Conservation (phyloP, 2,329 filamentous ascomycete species). For the Botrytis fragariae region DNA sequence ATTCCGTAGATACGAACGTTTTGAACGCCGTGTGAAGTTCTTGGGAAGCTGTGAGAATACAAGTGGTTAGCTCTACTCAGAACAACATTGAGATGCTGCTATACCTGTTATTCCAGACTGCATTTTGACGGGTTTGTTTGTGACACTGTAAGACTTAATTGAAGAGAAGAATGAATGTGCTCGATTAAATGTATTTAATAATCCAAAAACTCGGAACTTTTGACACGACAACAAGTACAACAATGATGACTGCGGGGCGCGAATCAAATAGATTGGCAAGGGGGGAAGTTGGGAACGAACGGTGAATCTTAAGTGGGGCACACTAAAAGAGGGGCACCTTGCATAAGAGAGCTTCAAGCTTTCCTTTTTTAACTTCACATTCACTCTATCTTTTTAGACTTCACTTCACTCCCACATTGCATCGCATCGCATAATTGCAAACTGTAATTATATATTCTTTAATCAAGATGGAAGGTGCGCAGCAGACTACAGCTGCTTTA, state of each 20-base stretch:
- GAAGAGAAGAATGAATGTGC: neutral
- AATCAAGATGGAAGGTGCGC: slow-evolving; percentile 32
- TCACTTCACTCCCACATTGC: slow-evolving; percentile 7
- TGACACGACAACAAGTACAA: slow-evolving; percentile 21
- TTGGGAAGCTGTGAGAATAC: slow-evolving; percentile 58
- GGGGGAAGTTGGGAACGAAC: neutral
- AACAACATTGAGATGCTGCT: neutral
- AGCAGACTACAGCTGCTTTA: slow-evolving; percentile 33
- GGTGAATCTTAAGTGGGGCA: neutral
- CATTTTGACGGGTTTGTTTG: slow-evolving; percentile 49
- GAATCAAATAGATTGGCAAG: slow-evolving; percentile 5
- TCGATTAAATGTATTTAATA: neutral
- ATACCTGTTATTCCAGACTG: slow-evolving; percentile 76
- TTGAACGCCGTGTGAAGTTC: slow-evolving; percentile 76
- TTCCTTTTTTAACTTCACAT: slow-evolving; percentile 7
- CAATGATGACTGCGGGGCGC: slow-evolving; percentile 16
- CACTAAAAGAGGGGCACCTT: slow-evolving; percentile 14
- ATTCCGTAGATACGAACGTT: slow-evolving; percentile 58
- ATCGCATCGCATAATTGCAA: neutral
- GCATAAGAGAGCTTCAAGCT: slow-evolving; percentile 7
- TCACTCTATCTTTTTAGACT: slow-evolving; percentile 2
- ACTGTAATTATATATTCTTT: slow-evolving; percentile 18
- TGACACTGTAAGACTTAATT: neutral
- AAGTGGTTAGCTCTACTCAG: slow-evolving; percentile 14
- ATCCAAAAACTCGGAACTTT: neutral